Base-by-base conservation (phyloP, 2,329 filamentous ascomycete species). In the Thelonectria blattea region DNA sequence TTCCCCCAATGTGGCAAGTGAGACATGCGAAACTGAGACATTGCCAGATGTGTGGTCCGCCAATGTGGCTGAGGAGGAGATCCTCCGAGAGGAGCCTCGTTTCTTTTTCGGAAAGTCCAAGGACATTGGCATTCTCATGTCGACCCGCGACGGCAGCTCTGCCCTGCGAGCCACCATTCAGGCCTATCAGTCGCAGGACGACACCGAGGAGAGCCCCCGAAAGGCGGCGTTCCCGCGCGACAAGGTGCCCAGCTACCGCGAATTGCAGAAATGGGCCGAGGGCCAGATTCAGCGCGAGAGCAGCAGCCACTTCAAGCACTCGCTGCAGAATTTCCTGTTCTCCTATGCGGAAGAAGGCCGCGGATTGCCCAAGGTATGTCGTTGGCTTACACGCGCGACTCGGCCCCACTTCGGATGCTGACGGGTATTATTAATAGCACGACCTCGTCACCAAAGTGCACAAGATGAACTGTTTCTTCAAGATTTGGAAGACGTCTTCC, bases 391-490 rank as follows among this genome's bases (percentile, higher is more conserved):
- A 71, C 34, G 32, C 17, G 10, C 2, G 37, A 9, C 17, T 17
- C 17, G 30, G 15, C 24, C 22, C 46, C 41, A n/a, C n/a, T 24
- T 14, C 46, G 45, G 17, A 1, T 41, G 57, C 64, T 73, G 63
- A 73, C 62, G 48, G 9, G 20, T 24, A 6, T 24, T 24, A n/a
- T 54, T 22, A 45, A 7, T 66, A 81, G 79, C 73, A 77, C 62
- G 71, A 75, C 27, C 73, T 83, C 27, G 75, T 81, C 15, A 71
- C 68, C 47, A 77, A 78, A 61, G 78, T 82, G 39, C 77, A 81
- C 61, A 74, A 74, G 52, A 76, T 83, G 73, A 79, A 79, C 63
- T 82, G 79, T 71, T 79, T 83, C 74, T 83, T 82, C 69, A 78
- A 74, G 61, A 81, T 83, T 62, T 83, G 78, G 80, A 78, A 76